A percentile compares a stretch with the other conserved stretches of the same genome.
Evolutionary conservation across 352 stramenopile genomes (phyloP).

Genomic region (Aphanomyces cochlioides): DNA sequence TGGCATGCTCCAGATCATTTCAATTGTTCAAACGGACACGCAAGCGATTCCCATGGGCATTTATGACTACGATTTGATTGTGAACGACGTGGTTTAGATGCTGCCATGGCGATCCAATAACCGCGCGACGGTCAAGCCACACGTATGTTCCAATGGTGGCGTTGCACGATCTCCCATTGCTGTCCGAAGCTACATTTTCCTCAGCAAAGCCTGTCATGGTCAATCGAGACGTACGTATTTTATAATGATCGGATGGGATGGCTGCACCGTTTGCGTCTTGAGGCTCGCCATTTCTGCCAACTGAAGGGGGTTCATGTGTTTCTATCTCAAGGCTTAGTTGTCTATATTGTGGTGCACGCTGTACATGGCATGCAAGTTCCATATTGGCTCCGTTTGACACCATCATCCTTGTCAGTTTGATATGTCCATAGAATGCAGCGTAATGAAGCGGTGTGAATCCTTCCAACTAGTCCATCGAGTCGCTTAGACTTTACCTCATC

Average conservation of each 20-base stretch:
- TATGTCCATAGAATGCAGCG: slow-evolving; percentile 64
- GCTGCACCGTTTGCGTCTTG: slow-evolving; percentile 66
- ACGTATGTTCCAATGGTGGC: slow-evolving; percentile 69
- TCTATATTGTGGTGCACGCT: neutral
- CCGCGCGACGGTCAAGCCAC: slow-evolving; percentile 60
- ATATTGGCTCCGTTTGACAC: slow-evolving; percentile 55
- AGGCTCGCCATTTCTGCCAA: slow-evolving; percentile 71
- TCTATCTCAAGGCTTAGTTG: slow-evolving; percentile 17
- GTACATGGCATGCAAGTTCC: slow-evolving; percentile 30
- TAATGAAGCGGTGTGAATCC: slow-evolving; percentile 66
- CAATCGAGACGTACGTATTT: slow-evolving; percentile 41
- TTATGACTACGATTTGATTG: slow-evolving; percentile 75
- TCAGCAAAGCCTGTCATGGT: neutral
- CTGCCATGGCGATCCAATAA: slow-evolving; percentile 44
- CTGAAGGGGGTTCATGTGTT: slow-evolving; percentile 67
- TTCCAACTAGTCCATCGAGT: slow-evolving; percentile 42
- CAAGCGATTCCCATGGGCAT: slow-evolving; percentile 75
- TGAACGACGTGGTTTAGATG: slow-evolving; percentile 21
- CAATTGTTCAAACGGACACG: slow-evolving; percentile 62
- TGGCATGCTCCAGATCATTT: slow-evolving; percentile 64
- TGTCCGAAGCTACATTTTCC: slow-evolving; percentile 41
- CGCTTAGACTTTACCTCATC: neutral
- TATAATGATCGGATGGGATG: slow-evolving; percentile 82
- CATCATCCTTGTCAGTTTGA: slow-evolving; percentile 63
- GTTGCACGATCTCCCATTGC: slow-evolving; percentile 72